These are phyloP conservation scores for Pharnaceum exiguum DNA, from an alignment of 148 eudicot genomes.

Conservation along the genomic window DNA sequence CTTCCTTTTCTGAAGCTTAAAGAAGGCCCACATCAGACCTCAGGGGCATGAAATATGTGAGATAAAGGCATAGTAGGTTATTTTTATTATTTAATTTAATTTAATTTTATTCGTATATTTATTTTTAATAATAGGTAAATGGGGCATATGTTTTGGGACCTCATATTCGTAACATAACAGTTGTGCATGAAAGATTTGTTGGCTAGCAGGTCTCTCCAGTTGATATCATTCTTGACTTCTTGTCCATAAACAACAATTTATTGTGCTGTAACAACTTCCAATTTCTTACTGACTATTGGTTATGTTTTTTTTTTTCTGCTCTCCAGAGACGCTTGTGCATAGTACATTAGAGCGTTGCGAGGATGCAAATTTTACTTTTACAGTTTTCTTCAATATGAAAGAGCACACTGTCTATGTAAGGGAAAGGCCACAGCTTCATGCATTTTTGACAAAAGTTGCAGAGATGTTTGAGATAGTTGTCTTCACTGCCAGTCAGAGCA, in stretches of 20 bases:
- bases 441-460: conserved; percentile 74
- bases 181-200: background rate
- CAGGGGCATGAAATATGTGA: too few species aligned
- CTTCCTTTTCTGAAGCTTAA: too few species aligned
- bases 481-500: conserved; percentile 97
- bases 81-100: too few species aligned
- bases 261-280: background rate
- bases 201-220: background rate
- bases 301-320: conserved; percentile 9
- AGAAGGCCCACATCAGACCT: too few species aligned
- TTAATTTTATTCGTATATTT: too few species aligned
- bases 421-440: conserved; percentile 76
- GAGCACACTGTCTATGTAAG: conserved; percentile 83
- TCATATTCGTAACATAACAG: too few species aligned
- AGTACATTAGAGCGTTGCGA: conserved; percentile 82
- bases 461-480: conserved; percentile 88
- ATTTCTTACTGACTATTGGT: background rate
- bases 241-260: background rate
- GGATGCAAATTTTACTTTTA: conserved; percentile 76
- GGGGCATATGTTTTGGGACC: too few species aligned
- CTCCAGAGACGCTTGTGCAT: conserved; percentile 98
- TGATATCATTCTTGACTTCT: background rate
- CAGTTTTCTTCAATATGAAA: conserved; percentile 74
- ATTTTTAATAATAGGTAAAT: too few species aligned
- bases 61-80: too few species aligned